Base-by-base conservation (phyloP, 306 rosid species). In the Heteromeles arbutifolia region DNA sequence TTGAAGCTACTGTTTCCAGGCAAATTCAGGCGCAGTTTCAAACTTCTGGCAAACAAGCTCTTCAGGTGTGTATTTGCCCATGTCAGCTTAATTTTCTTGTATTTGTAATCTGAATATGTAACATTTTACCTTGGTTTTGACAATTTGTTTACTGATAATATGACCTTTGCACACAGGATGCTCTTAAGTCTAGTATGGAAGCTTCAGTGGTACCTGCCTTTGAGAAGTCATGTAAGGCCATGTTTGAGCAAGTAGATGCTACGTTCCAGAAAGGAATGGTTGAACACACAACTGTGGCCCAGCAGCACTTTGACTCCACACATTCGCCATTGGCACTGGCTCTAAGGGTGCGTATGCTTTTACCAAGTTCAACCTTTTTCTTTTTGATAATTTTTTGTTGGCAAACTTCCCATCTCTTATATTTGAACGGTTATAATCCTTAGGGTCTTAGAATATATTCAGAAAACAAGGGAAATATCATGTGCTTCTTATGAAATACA, bases 21-120 rank as follows among this genome's bases (percentile, higher is more conserved):
- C 98, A 96, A 82, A 91, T 96, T 75, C 99, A 96, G 88, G 96
- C 92, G 8, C 99, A 96, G 80, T 92, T 96, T 83, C 99, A 92
- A 87, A 92, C 99, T 65, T 84, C 98, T 15, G 99, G 96, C 77
- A 92, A 87, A 83, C 99, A 92, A 84, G 97, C 88, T 73, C 94
- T 96, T 80, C 98, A 92, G 99, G 99, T 96, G 65, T 65, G 70
- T 43, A 10, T 34, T 15, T 54, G 78, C 18, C 76, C n/a, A 48
- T 79, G 22, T 65, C 69, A 45, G 34, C 58, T 63, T 73, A 68
- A 65, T 29, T 74, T 86, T 15, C 70, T 41, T 31, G 72, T 63
- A 19, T 64, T 65, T 39, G 68, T 39, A 45, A 45, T 52, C 21
- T 61, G 57, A 41, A 50, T 70, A 28, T 69, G 24, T 15, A 19